phyloP scores from a whole-genome alignment of 305 asterid species.

The Stenogyne calaminthoides region DNA sequence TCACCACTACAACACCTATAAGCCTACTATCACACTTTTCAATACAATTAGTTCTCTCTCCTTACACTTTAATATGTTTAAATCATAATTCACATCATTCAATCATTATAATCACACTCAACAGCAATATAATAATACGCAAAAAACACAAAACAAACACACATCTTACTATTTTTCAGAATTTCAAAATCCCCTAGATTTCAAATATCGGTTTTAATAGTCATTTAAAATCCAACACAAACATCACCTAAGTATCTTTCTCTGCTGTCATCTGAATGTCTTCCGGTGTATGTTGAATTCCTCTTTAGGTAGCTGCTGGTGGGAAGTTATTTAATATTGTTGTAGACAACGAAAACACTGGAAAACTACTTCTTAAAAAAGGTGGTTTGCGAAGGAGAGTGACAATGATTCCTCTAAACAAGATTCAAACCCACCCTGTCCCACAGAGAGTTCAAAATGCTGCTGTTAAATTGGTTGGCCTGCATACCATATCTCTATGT shows the following conservation, averaged over 20 bases:
- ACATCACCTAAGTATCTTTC: background rate
- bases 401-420: conserved; percentile 92
- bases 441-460: conserved; percentile 62
- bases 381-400: conserved; percentile 90
- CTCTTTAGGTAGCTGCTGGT: conserved; percentile 91
- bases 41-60: no score
- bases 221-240: no score
- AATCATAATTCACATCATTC: no score
- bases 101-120: no score
- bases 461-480: conserved; percentile 76
- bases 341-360: conserved; percentile 90
- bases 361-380: conserved; percentile 80
- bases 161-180: no score
- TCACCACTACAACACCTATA: no score
- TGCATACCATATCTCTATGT: conserved; percentile 13
- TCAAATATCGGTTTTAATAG: no score
- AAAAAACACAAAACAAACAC: no score
- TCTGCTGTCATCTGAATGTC: conserved; percentile 23
- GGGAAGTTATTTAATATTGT: conserved; percentile 90
- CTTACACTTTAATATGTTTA: no score
- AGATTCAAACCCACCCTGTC: conserved; percentile 76
- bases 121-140: no score
- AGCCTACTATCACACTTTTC: no score
- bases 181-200: no score
- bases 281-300: conserved; percentile 29